phyloP scores from a whole-genome alignment of 495 filamentous ascomycete genomes.

The Staphylotrichum longicolle region DNA sequence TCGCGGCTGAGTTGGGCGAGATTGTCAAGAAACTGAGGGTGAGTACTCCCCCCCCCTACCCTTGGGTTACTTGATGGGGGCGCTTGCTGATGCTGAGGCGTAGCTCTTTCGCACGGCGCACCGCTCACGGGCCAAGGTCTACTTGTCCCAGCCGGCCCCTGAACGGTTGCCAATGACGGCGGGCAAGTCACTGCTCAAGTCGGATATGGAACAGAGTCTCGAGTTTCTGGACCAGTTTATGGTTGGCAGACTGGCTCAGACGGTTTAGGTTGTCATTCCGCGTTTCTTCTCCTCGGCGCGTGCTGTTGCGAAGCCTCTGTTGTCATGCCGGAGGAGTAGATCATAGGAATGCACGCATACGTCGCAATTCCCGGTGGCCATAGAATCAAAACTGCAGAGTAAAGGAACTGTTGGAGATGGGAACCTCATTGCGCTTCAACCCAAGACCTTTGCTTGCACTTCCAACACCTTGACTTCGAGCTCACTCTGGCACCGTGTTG shows the following conservation, averaged over 20 bases:
- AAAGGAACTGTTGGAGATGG: no score
- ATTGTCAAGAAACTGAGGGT: slow-evolving; percentile 41
- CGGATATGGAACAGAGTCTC: slow-evolving; percentile 21
- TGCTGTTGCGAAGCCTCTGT: no score
- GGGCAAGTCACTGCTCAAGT: slow-evolving; percentile 42
- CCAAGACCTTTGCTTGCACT: no score
- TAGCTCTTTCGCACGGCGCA: slow-evolving; percentile 42
- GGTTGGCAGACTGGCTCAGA: slow-evolving; percentile 22
- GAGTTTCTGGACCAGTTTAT: slow-evolving; percentile 27
- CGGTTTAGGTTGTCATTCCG: slow-evolving; percentile 5
- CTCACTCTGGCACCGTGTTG: no score
- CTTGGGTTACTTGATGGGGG: background rate
- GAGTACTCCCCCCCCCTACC: slow-evolving; percentile 12
- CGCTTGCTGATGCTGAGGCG: slow-evolving; percentile 3
- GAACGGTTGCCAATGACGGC: slow-evolving; percentile 48
- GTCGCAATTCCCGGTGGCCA: no score
- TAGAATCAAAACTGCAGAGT: no score
- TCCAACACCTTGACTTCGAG: no score
- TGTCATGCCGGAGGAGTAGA: no score
- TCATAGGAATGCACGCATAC: no score
- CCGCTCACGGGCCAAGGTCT: slow-evolving; percentile 36
- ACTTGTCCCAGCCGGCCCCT: slow-evolving; percentile 40
- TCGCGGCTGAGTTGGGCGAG: slow-evolving; percentile 33
- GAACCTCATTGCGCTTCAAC: no score
- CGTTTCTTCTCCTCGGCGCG: no score